Conservation (phyloP, 2,329 filamentous ascomycete genomes). For the Biscogniauxia sp. region DNA sequence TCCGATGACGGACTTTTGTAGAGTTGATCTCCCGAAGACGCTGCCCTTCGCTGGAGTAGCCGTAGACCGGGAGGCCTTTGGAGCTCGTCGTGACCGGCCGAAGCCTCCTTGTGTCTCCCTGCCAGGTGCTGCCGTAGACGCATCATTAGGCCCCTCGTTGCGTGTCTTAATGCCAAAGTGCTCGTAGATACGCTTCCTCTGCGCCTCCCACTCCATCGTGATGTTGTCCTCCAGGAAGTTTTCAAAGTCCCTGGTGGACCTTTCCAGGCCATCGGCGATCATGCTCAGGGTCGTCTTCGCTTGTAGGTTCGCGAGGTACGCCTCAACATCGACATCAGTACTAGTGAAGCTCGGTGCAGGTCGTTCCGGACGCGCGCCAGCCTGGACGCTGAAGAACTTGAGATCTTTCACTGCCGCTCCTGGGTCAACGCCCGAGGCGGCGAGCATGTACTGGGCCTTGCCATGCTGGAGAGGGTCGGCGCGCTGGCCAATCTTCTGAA, state of each 20-base stretch:
- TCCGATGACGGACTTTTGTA: constrained; percentile 86
- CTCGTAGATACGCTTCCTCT: constrained; percentile 89
- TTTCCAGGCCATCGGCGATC: constrained; percentile 86
- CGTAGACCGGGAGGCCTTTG: constrained; percentile 34
- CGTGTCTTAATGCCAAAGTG: constrained; percentile 83
- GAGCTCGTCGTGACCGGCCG: constrained; percentile 57
- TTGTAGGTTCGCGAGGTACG: constrained; percentile 81
- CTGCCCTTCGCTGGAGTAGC: constrained; percentile 46
- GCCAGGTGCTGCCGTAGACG: constrained; percentile 34
- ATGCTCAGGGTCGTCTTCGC: constrained; percentile 88
- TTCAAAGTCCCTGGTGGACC: constrained; percentile 89
- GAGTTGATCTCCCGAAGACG: constrained; percentile 61
- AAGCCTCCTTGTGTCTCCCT: constrained; percentile 56
- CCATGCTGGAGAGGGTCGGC: constrained; percentile 53
- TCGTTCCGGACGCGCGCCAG: constrained; percentile 44
- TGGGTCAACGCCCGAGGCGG: constrained; percentile 89
- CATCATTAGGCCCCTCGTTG: constrained; percentile 42
- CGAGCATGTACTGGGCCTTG: constrained; percentile 84
- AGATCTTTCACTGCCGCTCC: constrained; percentile 83
- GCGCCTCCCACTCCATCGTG: constrained; percentile 92
- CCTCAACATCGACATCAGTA: constrained; percentile 66
- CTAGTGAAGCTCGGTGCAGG: constrained; percentile 34
- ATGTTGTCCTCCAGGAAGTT: constrained; percentile 92
- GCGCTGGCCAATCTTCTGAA: constrained; percentile 71
- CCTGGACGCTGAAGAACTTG: constrained; percentile 67